Evolutionary conservation across 495 filamentous ascomycete species (phyloP).

Genomic region (Hypoxylon fragiforme): DNA sequence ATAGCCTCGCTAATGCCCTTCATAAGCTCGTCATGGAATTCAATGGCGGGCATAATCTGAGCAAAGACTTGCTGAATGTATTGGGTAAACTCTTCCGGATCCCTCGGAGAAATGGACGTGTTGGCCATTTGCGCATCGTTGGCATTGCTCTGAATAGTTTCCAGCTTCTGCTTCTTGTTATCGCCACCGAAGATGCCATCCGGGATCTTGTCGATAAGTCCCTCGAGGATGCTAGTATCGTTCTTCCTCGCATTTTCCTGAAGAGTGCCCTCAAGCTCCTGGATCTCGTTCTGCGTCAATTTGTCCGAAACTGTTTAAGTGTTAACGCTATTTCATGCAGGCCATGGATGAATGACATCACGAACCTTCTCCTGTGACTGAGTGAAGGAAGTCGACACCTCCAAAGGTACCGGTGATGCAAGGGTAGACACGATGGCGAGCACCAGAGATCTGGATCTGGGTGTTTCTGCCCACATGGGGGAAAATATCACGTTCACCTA

Average conservation of each 20-base stretch:
- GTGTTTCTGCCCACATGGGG: conserved; percentile 80
- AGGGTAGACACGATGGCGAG: conserved; percentile 67
- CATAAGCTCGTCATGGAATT: conserved; percentile 88
- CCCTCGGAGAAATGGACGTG: conserved; percentile 65
- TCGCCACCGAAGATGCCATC: conserved; percentile 71
- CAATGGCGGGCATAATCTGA: conserved; percentile 81
- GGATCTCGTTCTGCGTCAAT: conserved; percentile 81
- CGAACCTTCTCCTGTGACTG: conserved; percentile 75
- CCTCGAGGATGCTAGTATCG: conserved; percentile 68
- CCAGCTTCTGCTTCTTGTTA: conserved; percentile 66
- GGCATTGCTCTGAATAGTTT: conserved; percentile 69
- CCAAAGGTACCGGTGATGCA: conserved; percentile 90
- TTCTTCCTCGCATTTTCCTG: conserved; percentile 54
- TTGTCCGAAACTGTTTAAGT: conserved; percentile 72
- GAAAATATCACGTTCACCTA: conserved; percentile 78
- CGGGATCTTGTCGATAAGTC: conserved; percentile 77
- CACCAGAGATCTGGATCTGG: conserved; percentile 66
- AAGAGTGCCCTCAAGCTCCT: conserved; percentile 78
- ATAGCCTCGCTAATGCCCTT: conserved; percentile 74
- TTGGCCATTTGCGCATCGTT: conserved; percentile 67
- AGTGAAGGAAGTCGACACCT: conserved; percentile 83
- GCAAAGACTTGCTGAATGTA: conserved; percentile 67
- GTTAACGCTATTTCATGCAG: conserved; percentile 10
- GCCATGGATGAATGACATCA: background rate
- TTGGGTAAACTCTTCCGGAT: conserved; percentile 73